Conservation (phyloP, 495 filamentous ascomycete genomes). For the Hyaloscypha hepaticicola region DNA sequence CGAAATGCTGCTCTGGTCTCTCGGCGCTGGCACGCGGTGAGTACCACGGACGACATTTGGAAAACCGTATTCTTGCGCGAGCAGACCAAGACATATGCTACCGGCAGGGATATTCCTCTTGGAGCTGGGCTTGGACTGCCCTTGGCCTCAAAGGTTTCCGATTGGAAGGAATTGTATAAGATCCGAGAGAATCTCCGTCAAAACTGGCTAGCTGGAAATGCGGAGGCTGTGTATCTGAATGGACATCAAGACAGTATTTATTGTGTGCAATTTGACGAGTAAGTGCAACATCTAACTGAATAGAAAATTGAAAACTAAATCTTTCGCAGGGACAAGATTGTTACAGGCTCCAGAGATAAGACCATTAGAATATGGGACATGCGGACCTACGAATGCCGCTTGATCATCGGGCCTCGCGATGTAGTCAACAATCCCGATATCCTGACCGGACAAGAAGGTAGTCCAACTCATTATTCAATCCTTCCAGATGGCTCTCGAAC, state of each 20-base stretch:
- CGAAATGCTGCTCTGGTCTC: conserved; percentile 61
- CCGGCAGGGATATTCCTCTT: conserved; percentile 42
- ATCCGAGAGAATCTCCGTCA: conserved; percentile 70
- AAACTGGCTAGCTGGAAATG: conserved; percentile 75
- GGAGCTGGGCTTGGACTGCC: conserved; percentile 50
- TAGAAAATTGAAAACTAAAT: conserved; percentile 30
- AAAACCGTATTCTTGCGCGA: conserved; percentile 69
- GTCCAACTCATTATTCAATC: conserved; percentile 46
- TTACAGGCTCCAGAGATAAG: conserved; percentile 92
- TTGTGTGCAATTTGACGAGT: conserved; percentile 97
- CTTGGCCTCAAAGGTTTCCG: conserved; percentile 47
- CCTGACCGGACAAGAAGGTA: conserved; percentile 43
- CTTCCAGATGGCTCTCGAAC: conserved; percentile 39
- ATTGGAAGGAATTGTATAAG: conserved; percentile 87
- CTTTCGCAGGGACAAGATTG: conserved; percentile 75
- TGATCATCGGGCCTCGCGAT: conserved; percentile 67
- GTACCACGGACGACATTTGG: conserved; percentile 71
- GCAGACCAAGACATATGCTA: conserved; percentile 57
- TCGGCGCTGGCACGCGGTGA: conserved; percentile 58
- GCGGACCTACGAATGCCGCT: conserved; percentile 74
- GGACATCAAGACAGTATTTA: conserved; percentile 95
- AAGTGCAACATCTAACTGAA: conserved; percentile 35
- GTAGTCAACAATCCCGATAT: conserved; percentile 44
- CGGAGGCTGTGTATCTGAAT: conserved; percentile 81
- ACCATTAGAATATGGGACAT: conserved; percentile 97